These are phyloP conservation scores for Elymus sibiricus DNA, from an alignment of 176 grass and related monocot genomes.

Conservation along the genomic window DNA sequence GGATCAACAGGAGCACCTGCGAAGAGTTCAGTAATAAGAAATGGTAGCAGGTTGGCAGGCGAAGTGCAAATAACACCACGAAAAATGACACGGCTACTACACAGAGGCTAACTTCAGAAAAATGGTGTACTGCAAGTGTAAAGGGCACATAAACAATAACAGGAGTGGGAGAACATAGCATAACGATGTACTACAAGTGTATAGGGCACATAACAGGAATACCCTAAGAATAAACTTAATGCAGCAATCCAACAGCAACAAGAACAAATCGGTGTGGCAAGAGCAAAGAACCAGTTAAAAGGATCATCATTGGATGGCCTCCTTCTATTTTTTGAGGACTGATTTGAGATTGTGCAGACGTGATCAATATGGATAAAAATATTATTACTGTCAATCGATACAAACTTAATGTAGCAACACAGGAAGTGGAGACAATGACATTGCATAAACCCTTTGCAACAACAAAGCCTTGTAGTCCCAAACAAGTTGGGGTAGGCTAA, in stretches of 20 bases:
- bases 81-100: background rate
- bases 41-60: background rate
- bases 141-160: background rate
- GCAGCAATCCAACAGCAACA: background rate
- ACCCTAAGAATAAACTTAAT: background rate
- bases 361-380: too few relatives aligned
- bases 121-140: background rate
- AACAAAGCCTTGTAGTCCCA: too few relatives aligned
- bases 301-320: too few relatives aligned
- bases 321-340: too few relatives aligned
- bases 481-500: too few relatives aligned
- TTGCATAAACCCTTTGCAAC: too few relatives aligned
- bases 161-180: background rate
- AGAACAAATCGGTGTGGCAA: too few relatives aligned
- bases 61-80: background rate
- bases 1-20: constrained; percentile 5
- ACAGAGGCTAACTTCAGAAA: background rate
- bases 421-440: too few relatives aligned
- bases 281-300: too few relatives aligned
- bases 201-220: background rate
- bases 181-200: background rate
- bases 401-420: too few relatives aligned
- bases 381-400: too few relatives aligned
- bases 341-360: too few relatives aligned
- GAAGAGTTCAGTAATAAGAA: background rate